Evolutionary conservation across 148 eudicot genomes (phyloP).

Genomic region (Spergularia marina): DNA sequence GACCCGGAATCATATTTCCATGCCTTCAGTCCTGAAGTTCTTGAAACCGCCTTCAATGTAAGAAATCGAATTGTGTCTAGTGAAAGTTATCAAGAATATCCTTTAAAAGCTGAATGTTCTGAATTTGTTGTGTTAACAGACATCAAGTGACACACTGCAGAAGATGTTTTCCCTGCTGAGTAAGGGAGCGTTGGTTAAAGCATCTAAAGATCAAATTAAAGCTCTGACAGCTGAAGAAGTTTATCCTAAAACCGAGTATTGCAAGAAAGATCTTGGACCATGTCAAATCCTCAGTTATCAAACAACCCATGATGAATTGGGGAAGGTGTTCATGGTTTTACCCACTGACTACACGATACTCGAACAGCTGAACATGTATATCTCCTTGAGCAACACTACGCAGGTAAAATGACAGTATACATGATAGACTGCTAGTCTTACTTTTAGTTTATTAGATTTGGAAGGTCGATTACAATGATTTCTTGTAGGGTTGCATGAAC

Average conservation of each 20-base stretch:
- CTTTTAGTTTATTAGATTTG: neutral
- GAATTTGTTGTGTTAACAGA: conserved; percentile 15
- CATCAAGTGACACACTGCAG: conserved; percentile 42
- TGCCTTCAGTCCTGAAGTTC: conserved; percentile 60
- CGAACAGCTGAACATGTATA: conserved; percentile 38
- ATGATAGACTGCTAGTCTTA: neutral
- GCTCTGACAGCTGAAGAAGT: conserved; percentile 46
- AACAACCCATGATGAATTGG: conserved; percentile 41
- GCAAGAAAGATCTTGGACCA: conserved; percentile 29
- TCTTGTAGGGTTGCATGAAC: conserved; percentile 51
- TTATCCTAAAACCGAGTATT: conserved; percentile 20
- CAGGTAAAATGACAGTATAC: conserved; percentile 27
- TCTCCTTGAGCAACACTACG: conserved; percentile 60
- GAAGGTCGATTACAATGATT: neutral
- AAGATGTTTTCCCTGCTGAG: conserved; percentile 39
- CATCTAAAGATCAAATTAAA: conserved; percentile 62
- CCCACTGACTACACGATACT: conserved; percentile 38
- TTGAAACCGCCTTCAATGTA: conserved; percentile 74
- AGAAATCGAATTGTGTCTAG: neutral
- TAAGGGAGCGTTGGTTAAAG: conserved; percentile 47
- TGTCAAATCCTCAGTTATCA: conserved; percentile 47
- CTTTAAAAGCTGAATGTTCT: neutral
- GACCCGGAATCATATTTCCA: conserved; percentile 59
- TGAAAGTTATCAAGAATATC: neutral
- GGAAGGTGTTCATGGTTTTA: conserved; percentile 44